phyloP scores from a whole-genome alignment of 2,329 filamentous ascomycete species.

The Claviceps humidiphila region DNA sequence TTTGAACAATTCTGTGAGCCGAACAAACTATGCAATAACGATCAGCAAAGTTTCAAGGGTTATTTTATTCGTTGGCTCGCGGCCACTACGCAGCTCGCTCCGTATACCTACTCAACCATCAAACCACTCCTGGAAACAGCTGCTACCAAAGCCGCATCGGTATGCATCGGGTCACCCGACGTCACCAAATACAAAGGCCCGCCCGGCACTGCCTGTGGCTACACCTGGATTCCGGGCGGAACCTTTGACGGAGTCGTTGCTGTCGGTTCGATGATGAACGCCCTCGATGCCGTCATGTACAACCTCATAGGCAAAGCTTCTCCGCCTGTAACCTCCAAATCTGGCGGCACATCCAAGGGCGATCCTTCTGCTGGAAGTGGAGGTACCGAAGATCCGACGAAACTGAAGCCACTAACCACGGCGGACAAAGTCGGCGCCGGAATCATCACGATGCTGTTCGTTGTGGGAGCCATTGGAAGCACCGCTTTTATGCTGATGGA shows the following conservation, averaged over 20 bases:
- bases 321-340: slow-evolving; percentile 35
- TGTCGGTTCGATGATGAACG: slow-evolving; percentile 59
- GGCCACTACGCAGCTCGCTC: slow-evolving; percentile 39
- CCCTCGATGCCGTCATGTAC: slow-evolving; percentile 49
- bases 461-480: slow-evolving; percentile 35
- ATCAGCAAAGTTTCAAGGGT: slow-evolving; percentile 65
- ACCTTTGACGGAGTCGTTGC: slow-evolving; percentile 46
- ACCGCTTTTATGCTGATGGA: slow-evolving; percentile 34
- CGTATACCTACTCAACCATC: slow-evolving; percentile 36
- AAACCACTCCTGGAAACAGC: slow-evolving; percentile 36
- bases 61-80: slow-evolving; percentile 58
- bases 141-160: slow-evolving; percentile 37
- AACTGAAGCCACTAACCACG: slow-evolving; percentile 26
- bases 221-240: slow-evolving; percentile 42
- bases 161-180: slow-evolving; percentile 34
- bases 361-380: slow-evolving; percentile 22
- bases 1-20: slow-evolving; percentile 56
- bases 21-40: slow-evolving; percentile 47
- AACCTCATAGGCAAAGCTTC: slow-evolving; percentile 33
- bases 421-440: slow-evolving; percentile 43
- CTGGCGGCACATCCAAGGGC: slow-evolving; percentile 46
- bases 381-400: slow-evolving; percentile 15
- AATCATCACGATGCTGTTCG: slow-evolving; percentile 38
- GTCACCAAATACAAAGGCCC: slow-evolving; percentile 33
- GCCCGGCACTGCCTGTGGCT: slow-evolving; percentile 51